A percentile compares a stretch with the other conserved stretches of the same genome.
Evolutionary conservation across 2,329 filamentous ascomycete species (phyloP).

Genomic region (Ophiostoma sp.): DNA sequence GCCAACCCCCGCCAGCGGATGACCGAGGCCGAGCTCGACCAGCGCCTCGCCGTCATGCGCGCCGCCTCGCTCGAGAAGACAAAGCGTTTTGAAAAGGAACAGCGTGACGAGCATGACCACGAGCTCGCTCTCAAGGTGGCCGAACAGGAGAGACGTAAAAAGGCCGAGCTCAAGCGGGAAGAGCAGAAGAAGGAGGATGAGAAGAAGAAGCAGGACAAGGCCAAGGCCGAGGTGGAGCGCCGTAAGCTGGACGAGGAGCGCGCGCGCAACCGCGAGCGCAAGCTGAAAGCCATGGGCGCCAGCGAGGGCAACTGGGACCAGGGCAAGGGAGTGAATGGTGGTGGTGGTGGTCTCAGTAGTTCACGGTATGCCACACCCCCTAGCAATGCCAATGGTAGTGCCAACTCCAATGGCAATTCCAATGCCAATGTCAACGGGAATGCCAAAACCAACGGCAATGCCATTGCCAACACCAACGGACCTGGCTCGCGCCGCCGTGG

Average conservation of each 20-base stretch:
- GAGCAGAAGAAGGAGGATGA: slow-evolving; percentile 49
- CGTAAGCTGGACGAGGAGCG: slow-evolving; percentile 54
- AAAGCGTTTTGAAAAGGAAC: slow-evolving; percentile 54
- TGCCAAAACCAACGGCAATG: too few relatives aligned
- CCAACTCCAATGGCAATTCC: background rate
- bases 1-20: slow-evolving; percentile 57
- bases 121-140: slow-evolving; percentile 45
- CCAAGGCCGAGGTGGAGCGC: slow-evolving; percentile 47
- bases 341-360: slow-evolving; percentile 26
- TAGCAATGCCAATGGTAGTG: background rate
- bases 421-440: background rate
- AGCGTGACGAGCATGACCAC: slow-evolving; percentile 53
- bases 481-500: background rate
- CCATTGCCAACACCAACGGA: background rate
- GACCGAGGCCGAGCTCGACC: slow-evolving; percentile 53
- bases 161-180: slow-evolving; percentile 45
- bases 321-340: slow-evolving; percentile 43
- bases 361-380: slow-evolving; percentile 19
- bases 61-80: slow-evolving; percentile 54
- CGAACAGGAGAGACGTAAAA: slow-evolving; percentile 40
- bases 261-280: slow-evolving; percentile 55
- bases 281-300: slow-evolving; percentile 53
- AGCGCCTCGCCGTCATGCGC: slow-evolving; percentile 58
- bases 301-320: slow-evolving; percentile 56
- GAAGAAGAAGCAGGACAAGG: slow-evolving; percentile 33